phyloP scores from a whole-genome alignment of 352 stramenopile genomes.

The Blastocystis sp. region DNA sequence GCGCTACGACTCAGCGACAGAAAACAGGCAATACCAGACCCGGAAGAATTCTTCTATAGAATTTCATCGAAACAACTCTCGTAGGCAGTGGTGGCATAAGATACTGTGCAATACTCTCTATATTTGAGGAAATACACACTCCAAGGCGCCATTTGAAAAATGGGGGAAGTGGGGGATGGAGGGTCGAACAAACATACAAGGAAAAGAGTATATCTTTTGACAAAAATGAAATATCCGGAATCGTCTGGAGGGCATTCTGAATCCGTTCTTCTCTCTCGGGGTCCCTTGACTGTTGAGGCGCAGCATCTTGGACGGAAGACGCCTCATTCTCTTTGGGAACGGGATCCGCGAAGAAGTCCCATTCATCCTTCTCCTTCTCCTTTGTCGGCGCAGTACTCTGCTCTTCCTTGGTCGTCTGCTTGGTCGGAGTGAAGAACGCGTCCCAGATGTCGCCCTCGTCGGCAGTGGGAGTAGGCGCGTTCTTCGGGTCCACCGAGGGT shows the following conservation, averaged over 20 bases:
- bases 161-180: not conserved
- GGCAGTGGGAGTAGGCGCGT: too few relatives aligned
- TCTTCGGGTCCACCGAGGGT: too few relatives aligned
- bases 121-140: not conserved
- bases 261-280: not conserved
- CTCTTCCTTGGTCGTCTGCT: too few relatives aligned
- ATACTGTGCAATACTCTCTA: constrained; percentile 3
- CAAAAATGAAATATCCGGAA: constrained; percentile 35
- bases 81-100: not conserved
- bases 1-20: not conserved
- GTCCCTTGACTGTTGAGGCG: not conserved
- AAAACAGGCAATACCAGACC: constrained; percentile 42
- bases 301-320: not conserved
- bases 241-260: not conserved
- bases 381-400: too few relatives aligned
- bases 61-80: not conserved
- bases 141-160: not conserved
- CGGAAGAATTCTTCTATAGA: constrained; percentile 58
- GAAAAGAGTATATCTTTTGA: not conserved
- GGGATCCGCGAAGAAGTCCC: not conserved
- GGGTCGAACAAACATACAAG: not conserved
- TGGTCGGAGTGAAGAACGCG: too few relatives aligned
- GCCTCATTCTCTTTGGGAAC: not conserved
- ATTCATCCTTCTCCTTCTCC: not conserved
- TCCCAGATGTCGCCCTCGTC: too few relatives aligned